A percentile compares a stretch with the other conserved stretches of the same genome.
These are phyloP conservation scores for Magnolia kwangsiensis DNA, from an alignment of 164 flowering plant species.

Conservation along the genomic window DNA sequence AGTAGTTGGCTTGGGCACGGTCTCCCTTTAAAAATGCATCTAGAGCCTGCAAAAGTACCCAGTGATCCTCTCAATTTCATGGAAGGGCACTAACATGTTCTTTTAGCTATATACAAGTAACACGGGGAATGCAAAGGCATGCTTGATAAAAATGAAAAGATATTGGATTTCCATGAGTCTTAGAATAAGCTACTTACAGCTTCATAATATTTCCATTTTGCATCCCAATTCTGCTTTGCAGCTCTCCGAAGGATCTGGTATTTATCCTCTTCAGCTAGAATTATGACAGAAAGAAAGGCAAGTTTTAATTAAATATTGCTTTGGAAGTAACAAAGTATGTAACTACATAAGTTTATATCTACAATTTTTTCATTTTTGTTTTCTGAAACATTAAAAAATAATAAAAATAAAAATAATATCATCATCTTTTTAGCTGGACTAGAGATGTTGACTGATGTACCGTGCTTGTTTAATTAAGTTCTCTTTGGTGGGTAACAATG, in stretches of 20 bases:
- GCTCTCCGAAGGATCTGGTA: slow-evolving; percentile 45
- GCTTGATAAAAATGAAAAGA: background rate
- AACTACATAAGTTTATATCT: background rate
- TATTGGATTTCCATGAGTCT: background rate
- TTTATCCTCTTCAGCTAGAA: slow-evolving; percentile 33
- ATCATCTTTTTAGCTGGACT: too few relatives aligned
- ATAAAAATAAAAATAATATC: too few relatives aligned
- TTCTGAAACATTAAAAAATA: too few relatives aligned
- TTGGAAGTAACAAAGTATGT: background rate
- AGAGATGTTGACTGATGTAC: too few relatives aligned
- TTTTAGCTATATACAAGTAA: background rate
- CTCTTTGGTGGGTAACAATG: too few relatives aligned
- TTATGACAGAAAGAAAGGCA: background rate
- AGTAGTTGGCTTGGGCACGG: slow-evolving; percentile 31
- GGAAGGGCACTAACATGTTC: background rate
- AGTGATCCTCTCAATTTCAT: background rate
- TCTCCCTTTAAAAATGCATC: slow-evolving; percentile 53
- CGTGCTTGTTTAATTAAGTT: too few relatives aligned
- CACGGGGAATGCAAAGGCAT: too few relatives aligned
- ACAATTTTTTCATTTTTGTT: too few relatives aligned
- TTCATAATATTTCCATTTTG: slow-evolving; percentile 61
- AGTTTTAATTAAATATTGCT: too few relatives aligned
- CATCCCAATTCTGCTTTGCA: slow-evolving; percentile 47
- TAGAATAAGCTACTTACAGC: slow-evolving; percentile 42
- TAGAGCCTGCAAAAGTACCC: slow-evolving; percentile 40